phyloP scores from a whole-genome alignment of 768 basidiomycete species.

The Termitomyces titanicus region DNA sequence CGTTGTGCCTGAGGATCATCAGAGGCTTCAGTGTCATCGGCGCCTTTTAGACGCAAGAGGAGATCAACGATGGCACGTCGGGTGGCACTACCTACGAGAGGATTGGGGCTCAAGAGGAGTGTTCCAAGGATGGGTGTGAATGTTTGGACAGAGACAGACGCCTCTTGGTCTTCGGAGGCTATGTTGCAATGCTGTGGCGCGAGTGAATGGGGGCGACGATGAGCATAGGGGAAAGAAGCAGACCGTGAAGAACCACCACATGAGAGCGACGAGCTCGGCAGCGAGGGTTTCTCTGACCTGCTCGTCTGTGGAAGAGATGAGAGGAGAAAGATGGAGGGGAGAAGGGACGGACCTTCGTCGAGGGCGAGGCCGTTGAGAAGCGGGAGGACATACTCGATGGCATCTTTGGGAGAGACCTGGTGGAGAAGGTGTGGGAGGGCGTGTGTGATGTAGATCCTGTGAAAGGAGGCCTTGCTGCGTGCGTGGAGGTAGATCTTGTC shows the following conservation, averaged over 20 bases:
- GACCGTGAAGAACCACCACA: slow-evolving; percentile 92
- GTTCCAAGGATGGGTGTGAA: slow-evolving; percentile 93
- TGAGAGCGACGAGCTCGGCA: slow-evolving; percentile 69
- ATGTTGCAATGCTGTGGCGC: slow-evolving; percentile 60
- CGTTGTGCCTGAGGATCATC: slow-evolving; percentile 31
- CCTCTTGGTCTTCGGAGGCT: slow-evolving; percentile 40
- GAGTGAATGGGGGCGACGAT: slow-evolving; percentile 6
- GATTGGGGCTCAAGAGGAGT: slow-evolving; percentile 78
- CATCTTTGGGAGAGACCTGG: slow-evolving; percentile 79
- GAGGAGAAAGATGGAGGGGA: slow-evolving; percentile 1
- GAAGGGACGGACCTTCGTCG: slow-evolving; percentile 62
- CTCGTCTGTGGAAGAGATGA: slow-evolving; percentile 57
- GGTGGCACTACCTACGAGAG: slow-evolving; percentile 67
- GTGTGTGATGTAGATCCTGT: slow-evolving; percentile 79
- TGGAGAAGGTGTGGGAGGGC: slow-evolving; percentile 76
- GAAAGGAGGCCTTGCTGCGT: slow-evolving; percentile 61
- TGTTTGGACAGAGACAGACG: slow-evolving; percentile 69
- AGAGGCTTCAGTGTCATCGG: slow-evolving; percentile 46
- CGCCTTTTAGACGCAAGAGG: slow-evolving; percentile 62
- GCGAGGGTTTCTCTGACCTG: slow-evolving; percentile 85
- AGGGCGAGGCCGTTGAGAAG: slow-evolving; percentile 82
- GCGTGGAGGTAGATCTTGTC: slow-evolving; percentile 93
- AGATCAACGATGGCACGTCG: slow-evolving; percentile 77
- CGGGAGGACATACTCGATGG: slow-evolving; percentile 90
- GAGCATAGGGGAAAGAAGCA: slow-evolving; percentile 9